These are phyloP conservation scores for Suhomyces bokatorum DNA, from an alignment of 1,139 yeast genomes.

Conservation along the genomic window DNA sequence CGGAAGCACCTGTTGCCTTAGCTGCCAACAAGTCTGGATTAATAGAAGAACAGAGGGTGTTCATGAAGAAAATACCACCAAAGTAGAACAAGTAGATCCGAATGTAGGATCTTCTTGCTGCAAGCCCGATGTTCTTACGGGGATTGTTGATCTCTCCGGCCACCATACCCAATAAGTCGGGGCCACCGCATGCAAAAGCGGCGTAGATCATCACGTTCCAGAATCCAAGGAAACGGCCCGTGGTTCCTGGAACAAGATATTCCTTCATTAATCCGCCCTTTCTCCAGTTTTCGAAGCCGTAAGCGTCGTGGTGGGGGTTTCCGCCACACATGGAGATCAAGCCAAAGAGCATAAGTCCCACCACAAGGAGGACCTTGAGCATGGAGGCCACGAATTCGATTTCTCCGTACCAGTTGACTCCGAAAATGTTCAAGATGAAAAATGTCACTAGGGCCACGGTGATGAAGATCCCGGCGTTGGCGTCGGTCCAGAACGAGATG, in stretches of 20 bases:
- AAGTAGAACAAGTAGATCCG: conserved; percentile 37
- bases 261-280: conserved; percentile 38
- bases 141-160: conserved; percentile 38
- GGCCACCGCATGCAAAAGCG: conserved; percentile 46
- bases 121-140: conserved; percentile 34
- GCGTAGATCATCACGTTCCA: conserved; percentile 40
- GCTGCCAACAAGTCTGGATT: conserved; percentile 32
- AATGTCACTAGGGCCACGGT: conserved; percentile 32
- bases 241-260: conserved; percentile 32
- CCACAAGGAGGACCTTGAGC: conserved; percentile 39
- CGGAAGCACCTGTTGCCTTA: conserved; percentile 23
- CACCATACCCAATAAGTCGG: conserved; percentile 38
- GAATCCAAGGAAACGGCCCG: conserved; percentile 39
- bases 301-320: conserved; percentile 28
- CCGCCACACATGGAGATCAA: conserved; percentile 25
- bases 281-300: conserved; percentile 36
- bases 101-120: conserved; percentile 37
- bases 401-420: conserved; percentile 44
- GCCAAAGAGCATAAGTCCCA: conserved; percentile 42
- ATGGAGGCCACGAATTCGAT: conserved; percentile 40
- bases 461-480: conserved; percentile 38
- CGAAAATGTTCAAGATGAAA: conserved; percentile 34
- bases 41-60: conserved; percentile 35
- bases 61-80: conserved; percentile 43
- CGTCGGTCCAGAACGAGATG: conserved; percentile 42